Evolutionary conservation across 2,329 filamentous ascomycete species (phyloP).

Genomic region (Ophiocordyceps robertsii): DNA sequence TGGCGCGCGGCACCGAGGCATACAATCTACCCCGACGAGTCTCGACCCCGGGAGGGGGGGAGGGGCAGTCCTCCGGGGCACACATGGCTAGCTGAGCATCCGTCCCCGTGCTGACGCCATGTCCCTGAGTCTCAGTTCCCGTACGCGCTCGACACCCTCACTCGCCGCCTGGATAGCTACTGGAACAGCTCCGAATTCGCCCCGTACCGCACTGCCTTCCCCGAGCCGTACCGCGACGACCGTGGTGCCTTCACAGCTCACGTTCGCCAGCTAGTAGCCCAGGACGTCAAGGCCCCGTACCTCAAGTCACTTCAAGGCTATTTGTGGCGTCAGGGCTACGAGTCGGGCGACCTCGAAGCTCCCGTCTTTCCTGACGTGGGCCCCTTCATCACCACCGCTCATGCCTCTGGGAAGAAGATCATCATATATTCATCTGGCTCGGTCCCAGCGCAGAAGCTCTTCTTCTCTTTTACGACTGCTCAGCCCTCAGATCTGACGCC

Average conservation of each 20-base stretch:
- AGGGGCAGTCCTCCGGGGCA: too few relatives aligned
- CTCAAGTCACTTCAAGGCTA: conserved; percentile 70
- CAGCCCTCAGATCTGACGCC: conserved; percentile 44
- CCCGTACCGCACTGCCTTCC: conserved; percentile 59
- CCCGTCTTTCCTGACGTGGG: conserved; percentile 64
- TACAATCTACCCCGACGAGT: conserved; percentile 3
- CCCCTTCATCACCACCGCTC: conserved; percentile 48
- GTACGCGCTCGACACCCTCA: conserved; percentile 56
- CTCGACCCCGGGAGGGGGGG: too few relatives aligned
- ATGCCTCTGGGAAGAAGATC: conserved; percentile 38
- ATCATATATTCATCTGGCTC: conserved; percentile 77
- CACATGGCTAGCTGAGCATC: background rate
- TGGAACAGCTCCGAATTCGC: conserved; percentile 55
- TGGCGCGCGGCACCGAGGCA: conserved; percentile 5
- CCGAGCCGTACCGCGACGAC: conserved; percentile 45
- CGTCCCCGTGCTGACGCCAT: conserved; percentile 1
- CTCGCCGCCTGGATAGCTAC: conserved; percentile 46
- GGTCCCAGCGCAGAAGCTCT: conserved; percentile 65
- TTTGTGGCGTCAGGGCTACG: conserved; percentile 65
- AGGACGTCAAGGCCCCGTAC: conserved; percentile 63
- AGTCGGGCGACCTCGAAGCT: conserved; percentile 53
- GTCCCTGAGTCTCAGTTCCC: conserved; percentile 46
- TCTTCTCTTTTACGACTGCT: conserved; percentile 55
- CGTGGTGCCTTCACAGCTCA: conserved; percentile 50
- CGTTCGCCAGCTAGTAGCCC: conserved; percentile 54